A percentile compares a stretch with the other conserved stretches of the same genome.
Evolutionary conservation across 441 rosid species (phyloP).

Genomic region (Brassica hybrid): DNA sequence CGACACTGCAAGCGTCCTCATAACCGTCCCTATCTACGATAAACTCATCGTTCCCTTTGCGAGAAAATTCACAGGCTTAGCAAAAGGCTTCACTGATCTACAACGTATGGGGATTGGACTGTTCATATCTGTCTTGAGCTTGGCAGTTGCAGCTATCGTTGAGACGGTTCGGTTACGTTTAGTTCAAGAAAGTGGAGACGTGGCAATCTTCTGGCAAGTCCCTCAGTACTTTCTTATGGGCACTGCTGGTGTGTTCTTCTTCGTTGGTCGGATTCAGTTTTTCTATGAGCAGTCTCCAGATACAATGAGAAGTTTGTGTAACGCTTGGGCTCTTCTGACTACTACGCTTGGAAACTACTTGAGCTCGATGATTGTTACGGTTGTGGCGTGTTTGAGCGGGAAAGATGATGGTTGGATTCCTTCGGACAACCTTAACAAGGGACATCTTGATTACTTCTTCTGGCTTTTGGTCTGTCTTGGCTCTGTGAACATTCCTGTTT

Average conservation of each 20-base stretch:
- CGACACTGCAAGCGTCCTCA: constrained; percentile 48
- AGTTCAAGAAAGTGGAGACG: constrained; percentile 1
- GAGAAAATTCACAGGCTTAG: constrained; percentile 39
- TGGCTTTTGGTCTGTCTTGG: constrained; percentile 36
- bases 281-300: constrained; percentile 70
- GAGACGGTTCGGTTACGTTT: constrained; percentile 26
- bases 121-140: constrained; percentile 40
- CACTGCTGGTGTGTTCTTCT: constrained; percentile 58
- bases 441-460: constrained; percentile 37
- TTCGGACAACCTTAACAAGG: constrained; percentile 33
- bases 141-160: constrained; percentile 26
- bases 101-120: constrained; percentile 58
- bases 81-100: constrained; percentile 47
- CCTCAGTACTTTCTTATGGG: constrained; percentile 65
- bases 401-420: constrained; percentile 38
- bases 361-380: constrained; percentile 52
- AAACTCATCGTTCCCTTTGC: constrained; percentile 45
- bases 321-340: constrained; percentile 55
- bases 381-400: constrained; percentile 39
- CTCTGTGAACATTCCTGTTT: constrained; percentile 20
- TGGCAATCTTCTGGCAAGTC: constrained; percentile 54
- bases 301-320: constrained; percentile 62
- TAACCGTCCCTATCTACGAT: constrained; percentile 50
- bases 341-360: constrained; percentile 59
- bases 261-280: constrained; percentile 58